Evolutionary conservation across 139 green algal genomes (phyloP), one percentile per base, ranked within the genome.

Genomic region (Chlorella sorokiniana): DNA sequence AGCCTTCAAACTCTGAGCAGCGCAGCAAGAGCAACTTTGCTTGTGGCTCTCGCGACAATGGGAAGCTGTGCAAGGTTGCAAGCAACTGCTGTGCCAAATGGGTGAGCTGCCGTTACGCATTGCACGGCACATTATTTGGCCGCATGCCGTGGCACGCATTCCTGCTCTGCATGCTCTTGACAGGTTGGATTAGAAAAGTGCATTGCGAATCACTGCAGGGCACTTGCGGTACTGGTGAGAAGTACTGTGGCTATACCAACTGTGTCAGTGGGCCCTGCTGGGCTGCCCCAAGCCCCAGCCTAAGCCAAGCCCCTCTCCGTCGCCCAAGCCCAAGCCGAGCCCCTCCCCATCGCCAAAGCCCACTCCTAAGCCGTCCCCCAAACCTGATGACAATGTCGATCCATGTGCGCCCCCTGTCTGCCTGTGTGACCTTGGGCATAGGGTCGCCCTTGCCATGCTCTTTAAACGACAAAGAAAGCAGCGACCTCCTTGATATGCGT

Each of bases 21-120:
- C 73, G 73, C 52, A 79, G 73, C 73, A 54, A 68, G 25, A 69
- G 48, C 27, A 48, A 48, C 37, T 79, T 40, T 27, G 73, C 73
- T 2, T 79, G 73, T 29, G 73, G 73, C 51, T 29, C 29, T 4
- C 73, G 73, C 44, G 69, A 54, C 73, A 69, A 79, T 2, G 73
- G 73, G 11, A 10, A 79, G 73, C 73, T 79, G 37, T 79, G 73
- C 73, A 69, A 48, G 25, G 37, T 54, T 54, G 27, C 29, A 35
- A 79, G 40, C 27, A 23, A 61, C 51, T 79, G 73, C 73, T 79
- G 73, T 61, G 73, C 73, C 52, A 40, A 16, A 52, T 79, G 73
- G 73, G 73, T 79, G 73, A 10, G 73, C 38, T 33, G 25, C 6
- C 23, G 38, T 35, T 31, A n/a, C 16, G 56, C n/a, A 33, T 33